A percentile compares a stretch with the other conserved stretches of the same genome.
phyloP scores from a whole-genome alignment of 495 filamentous ascomycete genomes.

The Saxophila tyrrhenica region DNA sequence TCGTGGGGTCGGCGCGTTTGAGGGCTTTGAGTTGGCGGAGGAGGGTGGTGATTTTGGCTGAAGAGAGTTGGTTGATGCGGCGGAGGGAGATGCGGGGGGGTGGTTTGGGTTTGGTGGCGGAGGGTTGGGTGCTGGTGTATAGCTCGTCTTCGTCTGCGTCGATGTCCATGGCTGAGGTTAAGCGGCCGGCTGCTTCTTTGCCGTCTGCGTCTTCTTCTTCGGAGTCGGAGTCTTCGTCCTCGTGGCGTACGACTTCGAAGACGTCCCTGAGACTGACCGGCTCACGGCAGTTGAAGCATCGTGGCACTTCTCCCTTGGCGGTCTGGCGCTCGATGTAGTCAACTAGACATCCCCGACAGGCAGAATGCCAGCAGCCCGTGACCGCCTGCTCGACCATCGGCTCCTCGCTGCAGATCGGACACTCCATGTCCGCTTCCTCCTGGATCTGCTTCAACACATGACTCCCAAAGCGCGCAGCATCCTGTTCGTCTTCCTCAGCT shows the following conservation, averaged over 20 bases:
- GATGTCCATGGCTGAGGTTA: conserved; percentile 1
- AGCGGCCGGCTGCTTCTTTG: conserved; percentile 19
- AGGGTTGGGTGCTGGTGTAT: conserved; percentile 18
- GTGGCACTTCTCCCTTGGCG: conserved; percentile 58
- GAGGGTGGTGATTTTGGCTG: conserved; percentile 75
- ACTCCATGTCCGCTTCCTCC: conserved; percentile 76
- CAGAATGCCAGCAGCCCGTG: conserved; percentile 92
- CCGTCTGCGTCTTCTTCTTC: conserved; percentile 28
- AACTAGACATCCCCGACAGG: conserved; percentile 81
- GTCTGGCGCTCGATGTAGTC: conserved; percentile 81
- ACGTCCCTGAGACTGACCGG: conserved; percentile 71
- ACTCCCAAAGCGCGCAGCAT: conserved; percentile 60
- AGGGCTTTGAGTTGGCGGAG: conserved; percentile 60
- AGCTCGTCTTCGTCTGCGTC: conserved; percentile 6
- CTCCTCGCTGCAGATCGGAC: conserved; percentile 88
- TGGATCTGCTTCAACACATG: conserved; percentile 85
- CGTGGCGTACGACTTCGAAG: conserved; percentile 72
- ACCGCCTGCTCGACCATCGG: conserved; percentile 89
- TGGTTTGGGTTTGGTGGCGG: conserved; percentile 25
- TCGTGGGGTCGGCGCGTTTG: conserved; percentile 45
- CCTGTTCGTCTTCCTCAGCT: conserved; percentile 48
- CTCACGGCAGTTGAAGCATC: conserved; percentile 83
- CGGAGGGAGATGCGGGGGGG: conserved; percentile 65
- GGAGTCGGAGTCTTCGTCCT: conserved; percentile 11
- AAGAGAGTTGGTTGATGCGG: conserved; percentile 64